Percentiles rank a stretch among this genome's conserved stretches.
Evolutionary conservation across 345 rosid genomes (phyloP).

Genomic region (Gossypium mustelinum): DNA sequence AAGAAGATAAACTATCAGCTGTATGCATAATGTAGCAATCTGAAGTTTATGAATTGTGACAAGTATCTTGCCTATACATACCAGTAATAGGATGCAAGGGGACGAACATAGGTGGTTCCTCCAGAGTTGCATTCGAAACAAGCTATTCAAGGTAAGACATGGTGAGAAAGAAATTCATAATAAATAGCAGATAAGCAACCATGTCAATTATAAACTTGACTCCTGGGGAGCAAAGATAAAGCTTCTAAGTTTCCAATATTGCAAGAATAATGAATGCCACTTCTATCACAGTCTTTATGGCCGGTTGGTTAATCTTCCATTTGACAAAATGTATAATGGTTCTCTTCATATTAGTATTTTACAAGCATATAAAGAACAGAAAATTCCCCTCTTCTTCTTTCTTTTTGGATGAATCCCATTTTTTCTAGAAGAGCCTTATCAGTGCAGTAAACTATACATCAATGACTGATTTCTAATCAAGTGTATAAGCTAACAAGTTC

Average conservation of each 20-base stretch:
- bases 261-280: not conserved
- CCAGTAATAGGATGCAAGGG: conserved; percentile 58
- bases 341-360: not conserved
- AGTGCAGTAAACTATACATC: not conserved
- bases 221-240: not conserved
- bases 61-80: not conserved
- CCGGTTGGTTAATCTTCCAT: not conserved
- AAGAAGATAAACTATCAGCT: not conserved
- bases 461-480: not conserved
- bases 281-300: not conserved
- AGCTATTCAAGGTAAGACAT: conserved; percentile 35
- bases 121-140: conserved; percentile 44
- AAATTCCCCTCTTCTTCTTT: not conserved
- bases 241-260: not conserved
- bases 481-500: not conserved
- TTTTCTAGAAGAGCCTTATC: not conserved
- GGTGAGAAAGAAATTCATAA: not conserved
- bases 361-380: not conserved
- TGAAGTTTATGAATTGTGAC: not conserved
- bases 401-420: not conserved
- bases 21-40: not conserved
- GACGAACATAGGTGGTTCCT: conserved; percentile 46
- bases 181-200: not conserved
- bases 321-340: not conserved
- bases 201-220: not conserved